These are phyloP conservation scores for Tuber brumale DNA, from an alignment of 495 filamentous ascomycete genomes.

Conservation along the genomic window DNA sequence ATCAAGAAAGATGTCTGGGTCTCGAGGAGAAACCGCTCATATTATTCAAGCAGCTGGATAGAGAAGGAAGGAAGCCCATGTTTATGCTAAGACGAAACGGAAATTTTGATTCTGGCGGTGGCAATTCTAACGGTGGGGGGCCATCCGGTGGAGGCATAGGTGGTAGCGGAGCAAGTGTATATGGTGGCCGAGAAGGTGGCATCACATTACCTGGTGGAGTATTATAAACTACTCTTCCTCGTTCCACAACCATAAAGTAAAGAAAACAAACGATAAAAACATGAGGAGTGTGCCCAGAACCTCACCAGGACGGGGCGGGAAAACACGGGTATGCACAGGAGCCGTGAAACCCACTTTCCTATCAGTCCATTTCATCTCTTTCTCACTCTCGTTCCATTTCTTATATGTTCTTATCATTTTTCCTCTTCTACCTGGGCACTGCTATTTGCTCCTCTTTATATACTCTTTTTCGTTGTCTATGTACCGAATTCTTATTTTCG, in stretches of 20 bases:
- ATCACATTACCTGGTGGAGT: conserved; percentile 36
- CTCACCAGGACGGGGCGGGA: conserved; percentile 11
- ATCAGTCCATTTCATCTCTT: conserved; percentile 18
- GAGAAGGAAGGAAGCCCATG: conserved; percentile 96
- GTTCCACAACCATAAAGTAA: neutral
- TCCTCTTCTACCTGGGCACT: conserved; percentile 1
- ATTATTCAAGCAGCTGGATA: conserved; percentile 93
- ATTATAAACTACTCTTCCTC: conserved; percentile 29
- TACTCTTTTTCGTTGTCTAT: neutral
- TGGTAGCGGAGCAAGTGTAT: conserved; percentile 28
- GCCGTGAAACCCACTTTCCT: conserved; percentile 32
- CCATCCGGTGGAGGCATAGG: conserved; percentile 12
- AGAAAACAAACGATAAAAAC: neutral
- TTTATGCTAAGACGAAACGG: conserved; percentile 72
- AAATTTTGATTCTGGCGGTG: conserved; percentile 27
- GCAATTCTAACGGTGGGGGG: conserved; percentile 8
- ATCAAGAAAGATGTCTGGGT: conserved; percentile 89
- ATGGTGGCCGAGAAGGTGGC: conserved; percentile 31
- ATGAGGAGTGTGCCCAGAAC: neutral
- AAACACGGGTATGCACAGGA: conserved; percentile 28
- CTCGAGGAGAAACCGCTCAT: conserved; percentile 89
- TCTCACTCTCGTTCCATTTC: conserved; percentile 15
- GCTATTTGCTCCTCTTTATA: neutral
- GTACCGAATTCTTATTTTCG: neutral
- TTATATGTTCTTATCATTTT: conserved; percentile 14